phyloP scores from a whole-genome alignment of 2,329 filamentous ascomycete genomes.

The Fusarium acutatum region DNA sequence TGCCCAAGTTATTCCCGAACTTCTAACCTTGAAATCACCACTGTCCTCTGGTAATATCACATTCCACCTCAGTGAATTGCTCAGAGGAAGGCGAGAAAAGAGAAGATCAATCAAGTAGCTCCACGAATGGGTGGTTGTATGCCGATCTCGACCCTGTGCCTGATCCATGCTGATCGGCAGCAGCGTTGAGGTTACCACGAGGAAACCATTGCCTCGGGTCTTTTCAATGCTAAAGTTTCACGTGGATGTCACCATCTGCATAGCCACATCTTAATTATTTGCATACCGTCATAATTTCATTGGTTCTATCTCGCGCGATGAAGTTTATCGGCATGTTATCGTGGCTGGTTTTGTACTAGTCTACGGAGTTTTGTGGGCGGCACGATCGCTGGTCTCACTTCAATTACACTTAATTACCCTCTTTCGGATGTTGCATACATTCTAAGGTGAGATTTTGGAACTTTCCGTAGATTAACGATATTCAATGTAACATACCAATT shows the following conservation, averaged over 20 bases:
- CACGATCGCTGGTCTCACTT: neutral
- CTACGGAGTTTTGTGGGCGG: neutral
- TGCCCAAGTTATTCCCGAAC: neutral
- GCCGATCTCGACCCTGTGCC: neutral
- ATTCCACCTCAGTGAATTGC: accelerated
- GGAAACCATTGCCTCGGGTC: neutral
- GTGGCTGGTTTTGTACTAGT: neutral
- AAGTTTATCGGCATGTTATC: neutral
- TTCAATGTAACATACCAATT: neutral
- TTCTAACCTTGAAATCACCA: neutral
- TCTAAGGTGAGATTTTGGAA: neutral
- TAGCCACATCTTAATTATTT: neutral
- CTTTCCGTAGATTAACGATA: neutral
- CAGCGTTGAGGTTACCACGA: neutral
- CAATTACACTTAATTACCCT: neutral
- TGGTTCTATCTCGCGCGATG: neutral
- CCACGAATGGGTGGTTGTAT: accelerated
- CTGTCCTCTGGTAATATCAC: too few species aligned
- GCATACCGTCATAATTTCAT: neutral
- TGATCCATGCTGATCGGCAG: neutral
- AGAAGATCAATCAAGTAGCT: neutral
- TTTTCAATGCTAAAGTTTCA: neutral
- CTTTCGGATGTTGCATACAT: neutral
- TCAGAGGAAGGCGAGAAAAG: neutral
- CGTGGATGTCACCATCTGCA: neutral